Evolutionary conservation across 2,329 filamentous ascomycete species (phyloP).

Genomic region (Fonsecaea multimorphosa): DNA sequence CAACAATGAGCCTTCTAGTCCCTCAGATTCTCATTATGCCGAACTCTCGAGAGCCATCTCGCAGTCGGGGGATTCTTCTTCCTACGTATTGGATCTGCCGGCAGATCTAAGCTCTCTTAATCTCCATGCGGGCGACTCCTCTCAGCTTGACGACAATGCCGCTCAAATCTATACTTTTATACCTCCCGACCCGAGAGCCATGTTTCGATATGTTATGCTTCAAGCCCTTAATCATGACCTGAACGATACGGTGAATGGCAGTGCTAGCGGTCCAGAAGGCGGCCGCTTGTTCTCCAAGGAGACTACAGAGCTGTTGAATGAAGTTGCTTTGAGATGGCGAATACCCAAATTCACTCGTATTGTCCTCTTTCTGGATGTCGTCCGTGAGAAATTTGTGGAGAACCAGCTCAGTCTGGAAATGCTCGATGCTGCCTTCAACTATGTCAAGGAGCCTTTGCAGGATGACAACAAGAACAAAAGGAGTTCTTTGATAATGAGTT

Average conservation of each 20-base stretch:
- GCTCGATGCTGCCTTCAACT: slow-evolving; percentile 81
- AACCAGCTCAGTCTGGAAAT: slow-evolving; percentile 81
- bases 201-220: slow-evolving; percentile 81
- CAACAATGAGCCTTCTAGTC: slow-evolving; percentile 44
- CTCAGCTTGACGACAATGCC: slow-evolving; percentile 48
- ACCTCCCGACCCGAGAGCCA: slow-evolving; percentile 79
- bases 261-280: slow-evolving; percentile 45
- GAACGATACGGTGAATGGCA: slow-evolving; percentile 59
- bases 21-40: slow-evolving; percentile 51
- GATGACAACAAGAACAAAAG: slow-evolving; percentile 65
- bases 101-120: slow-evolving; percentile 71
- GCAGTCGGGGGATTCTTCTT: slow-evolving; percentile 52
- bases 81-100: slow-evolving; percentile 69
- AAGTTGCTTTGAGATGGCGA: slow-evolving; percentile 86
- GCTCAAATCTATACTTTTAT: slow-evolving; percentile 81
- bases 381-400: slow-evolving; percentile 82
- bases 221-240: slow-evolving; percentile 72
- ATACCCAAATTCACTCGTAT: slow-evolving; percentile 81
- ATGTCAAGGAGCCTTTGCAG: slow-evolving; percentile 73
- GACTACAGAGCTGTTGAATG: slow-evolving; percentile 80
- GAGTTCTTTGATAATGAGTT: slow-evolving; percentile 53
- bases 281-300: slow-evolving; percentile 71
- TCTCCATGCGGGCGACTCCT: slow-evolving; percentile 57
- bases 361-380: slow-evolving; percentile 82
- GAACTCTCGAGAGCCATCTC: slow-evolving; percentile 56